Base-by-base conservation (phyloP, 805 yeast genomes). In the Wickerhamiella nectarea region DNA sequence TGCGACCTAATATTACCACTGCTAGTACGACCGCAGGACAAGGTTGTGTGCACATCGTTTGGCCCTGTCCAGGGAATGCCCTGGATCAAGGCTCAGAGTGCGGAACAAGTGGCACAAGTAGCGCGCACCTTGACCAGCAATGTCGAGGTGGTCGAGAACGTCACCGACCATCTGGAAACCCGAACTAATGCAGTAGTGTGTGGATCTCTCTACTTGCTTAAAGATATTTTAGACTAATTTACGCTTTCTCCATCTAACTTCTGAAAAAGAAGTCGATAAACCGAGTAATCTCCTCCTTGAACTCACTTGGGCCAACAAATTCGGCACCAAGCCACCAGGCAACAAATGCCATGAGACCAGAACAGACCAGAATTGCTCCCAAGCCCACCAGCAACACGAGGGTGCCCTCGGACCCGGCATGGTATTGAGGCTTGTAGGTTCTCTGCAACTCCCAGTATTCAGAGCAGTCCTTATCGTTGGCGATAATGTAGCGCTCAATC, bases 51-150 rank as follows among this genome's bases (percentile, higher is more conserved):
- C 0, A 76, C 89, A 0, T 56, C 65, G 25, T 91, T 87, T 57
- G 71, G 76, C 2, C 53, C 63, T 1, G 89, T 93, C 0, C 87
- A 79, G 11, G 80, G 84, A 0, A 91, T 91, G 98, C 95, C 97
- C 0, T 91, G 97, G 97, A 76, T 91, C 4, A 54, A 66, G 34
- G 63, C 87, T 1, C 67, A 66, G 49, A 53, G 56, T 3, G 54
- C 65, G 0, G 52, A 46, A 1, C 62, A 58, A 14, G 54, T 78
- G 28, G 40, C 43, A 12, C 7, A 43, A 39, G 47, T 48, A 44
- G 50, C 52, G 36, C 21, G 41, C 38, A n/a, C 29, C 47, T 24
- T 45, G 10, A 25, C 49, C 5, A 57, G 55, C 4, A 55, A 62
- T 1, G 45, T 47, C 4, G 6, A 21, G 1, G 58, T 52, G 4